These are phyloP conservation scores for Blastomyces parvus DNA, from an alignment of 2,329 filamentous ascomycete species.

Conservation along the genomic window DNA sequence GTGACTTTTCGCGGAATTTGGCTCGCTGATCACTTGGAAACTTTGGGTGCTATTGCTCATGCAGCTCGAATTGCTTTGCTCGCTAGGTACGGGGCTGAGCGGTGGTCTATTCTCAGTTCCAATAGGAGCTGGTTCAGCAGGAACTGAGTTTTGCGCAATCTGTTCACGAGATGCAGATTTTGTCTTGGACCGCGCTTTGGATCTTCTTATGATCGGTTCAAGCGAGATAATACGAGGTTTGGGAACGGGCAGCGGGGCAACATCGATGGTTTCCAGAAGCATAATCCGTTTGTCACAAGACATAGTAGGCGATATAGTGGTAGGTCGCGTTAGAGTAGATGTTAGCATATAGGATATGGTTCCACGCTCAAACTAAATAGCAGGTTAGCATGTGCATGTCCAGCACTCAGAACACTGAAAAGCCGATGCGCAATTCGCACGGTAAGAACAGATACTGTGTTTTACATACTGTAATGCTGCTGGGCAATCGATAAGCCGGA, in stretches of 20 bases:
- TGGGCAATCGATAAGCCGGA: slow-evolving; percentile 53
- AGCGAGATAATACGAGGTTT: slow-evolving; percentile 76
- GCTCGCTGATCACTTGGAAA: slow-evolving; percentile 44
- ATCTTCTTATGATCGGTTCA: slow-evolving; percentile 69
- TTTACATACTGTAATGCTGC: slow-evolving; percentile 78
- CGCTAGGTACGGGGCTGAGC: slow-evolving; percentile 49
- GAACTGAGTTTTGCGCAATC: slow-evolving; percentile 32
- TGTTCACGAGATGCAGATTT: slow-evolving; percentile 35
- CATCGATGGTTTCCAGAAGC: slow-evolving; percentile 73
- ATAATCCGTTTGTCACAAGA: slow-evolving; percentile 74
- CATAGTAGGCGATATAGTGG: slow-evolving; percentile 68
- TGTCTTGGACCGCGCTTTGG: slow-evolving; percentile 47
- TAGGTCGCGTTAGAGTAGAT: slow-evolving; percentile 80
- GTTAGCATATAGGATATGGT: slow-evolving; percentile 87
- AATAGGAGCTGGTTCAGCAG: slow-evolving; percentile 20
- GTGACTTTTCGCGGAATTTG: slow-evolving; percentile 30
- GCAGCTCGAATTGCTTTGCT: slow-evolving; percentile 60
- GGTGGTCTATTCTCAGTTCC: slow-evolving; percentile 25
- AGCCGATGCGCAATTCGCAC: slow-evolving; percentile 5
- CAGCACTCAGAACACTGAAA: neutral
- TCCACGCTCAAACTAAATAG: slow-evolving; percentile 76
- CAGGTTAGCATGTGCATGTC: slow-evolving; percentile 7
- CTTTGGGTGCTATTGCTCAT: slow-evolving; percentile 56
- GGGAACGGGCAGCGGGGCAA: slow-evolving; percentile 63
- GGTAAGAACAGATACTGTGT: slow-evolving; percentile 11